phyloP scores from a whole-genome alignment of 208 protist genomes.

The Wallacemonas sp. region DNA sequence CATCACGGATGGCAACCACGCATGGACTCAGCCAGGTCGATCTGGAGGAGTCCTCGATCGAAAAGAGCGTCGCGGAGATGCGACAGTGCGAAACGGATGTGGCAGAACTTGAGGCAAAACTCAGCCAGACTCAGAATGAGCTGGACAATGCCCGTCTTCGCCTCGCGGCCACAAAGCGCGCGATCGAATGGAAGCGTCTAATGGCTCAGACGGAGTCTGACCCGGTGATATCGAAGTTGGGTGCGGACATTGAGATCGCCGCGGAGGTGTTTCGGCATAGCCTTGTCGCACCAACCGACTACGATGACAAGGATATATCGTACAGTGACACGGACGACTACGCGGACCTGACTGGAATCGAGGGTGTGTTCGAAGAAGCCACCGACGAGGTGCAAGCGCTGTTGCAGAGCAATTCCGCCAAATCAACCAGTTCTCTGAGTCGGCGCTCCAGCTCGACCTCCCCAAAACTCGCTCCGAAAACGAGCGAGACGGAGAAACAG shows the following conservation, averaged over 20 bases:
- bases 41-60: conserved; percentile 43
- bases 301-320: conserved; percentile 41
- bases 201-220: conserved; percentile 62
- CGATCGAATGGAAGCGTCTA: conserved; percentile 87
- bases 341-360: conserved; percentile 64
- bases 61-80: conserved; percentile 33
- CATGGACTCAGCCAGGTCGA: conserved; percentile 38
- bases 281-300: conserved; percentile 47
- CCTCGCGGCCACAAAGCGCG: conserved; percentile 50
- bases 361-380: conserved; percentile 53
- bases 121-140: conserved; percentile 52
- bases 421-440: neutral
- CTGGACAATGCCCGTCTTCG: conserved; percentile 62
- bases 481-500: neutral
- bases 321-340: conserved; percentile 82
- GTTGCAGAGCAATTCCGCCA: conserved; percentile 22
- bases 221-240: conserved; percentile 5
- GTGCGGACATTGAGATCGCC: conserved; percentile 19
- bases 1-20: neutral
- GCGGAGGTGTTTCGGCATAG: conserved; percentile 46
- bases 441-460: neutral
- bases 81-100: conserved; percentile 70
- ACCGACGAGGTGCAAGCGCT: conserved; percentile 27
- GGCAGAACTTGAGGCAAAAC: conserved; percentile 77
- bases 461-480: neutral